phyloP scores from a whole-genome alignment of 2,329 filamentous ascomycete species.

The Epichloe scottii region DNA sequence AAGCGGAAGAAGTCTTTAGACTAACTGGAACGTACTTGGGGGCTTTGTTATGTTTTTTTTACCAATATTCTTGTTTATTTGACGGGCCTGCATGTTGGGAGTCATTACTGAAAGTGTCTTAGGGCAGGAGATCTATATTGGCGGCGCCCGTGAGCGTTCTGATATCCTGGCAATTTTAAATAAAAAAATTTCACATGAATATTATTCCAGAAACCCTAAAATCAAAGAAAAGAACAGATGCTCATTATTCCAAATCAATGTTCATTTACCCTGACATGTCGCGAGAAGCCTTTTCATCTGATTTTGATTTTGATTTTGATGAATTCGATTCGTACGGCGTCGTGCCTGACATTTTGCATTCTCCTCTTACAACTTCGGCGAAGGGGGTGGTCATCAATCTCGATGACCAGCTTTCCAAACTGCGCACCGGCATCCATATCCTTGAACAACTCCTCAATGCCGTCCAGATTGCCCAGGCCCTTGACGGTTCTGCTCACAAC shows the following conservation, averaged over 20 bases:
- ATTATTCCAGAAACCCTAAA: too few relatives aligned
- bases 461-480: constrained; percentile 63
- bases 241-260: too few relatives aligned
- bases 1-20: constrained; percentile 45
- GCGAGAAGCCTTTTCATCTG: background rate
- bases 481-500: constrained; percentile 63
- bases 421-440: constrained; percentile 79
- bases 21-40: constrained; percentile 8
- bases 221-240: too few relatives aligned
- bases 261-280: too few relatives aligned
- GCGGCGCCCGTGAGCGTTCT: constrained; percentile 7
- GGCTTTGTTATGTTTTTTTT: background rate
- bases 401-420: constrained; percentile 86
- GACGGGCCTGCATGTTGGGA: background rate
- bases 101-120: background rate
- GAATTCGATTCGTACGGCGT: background rate
- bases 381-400: constrained; percentile 35
- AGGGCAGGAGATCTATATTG: background rate
- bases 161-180: constrained; percentile 7
- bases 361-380: constrained; percentile 27
- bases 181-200: too few relatives aligned
- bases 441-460: constrained; percentile 70
- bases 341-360: background rate
- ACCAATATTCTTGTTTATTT: background rate
- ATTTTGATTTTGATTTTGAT: background rate